Evolutionary conservation across 495 filamentous ascomycete genomes (phyloP).

Genomic region (Xylaria flabelliformis): DNA sequence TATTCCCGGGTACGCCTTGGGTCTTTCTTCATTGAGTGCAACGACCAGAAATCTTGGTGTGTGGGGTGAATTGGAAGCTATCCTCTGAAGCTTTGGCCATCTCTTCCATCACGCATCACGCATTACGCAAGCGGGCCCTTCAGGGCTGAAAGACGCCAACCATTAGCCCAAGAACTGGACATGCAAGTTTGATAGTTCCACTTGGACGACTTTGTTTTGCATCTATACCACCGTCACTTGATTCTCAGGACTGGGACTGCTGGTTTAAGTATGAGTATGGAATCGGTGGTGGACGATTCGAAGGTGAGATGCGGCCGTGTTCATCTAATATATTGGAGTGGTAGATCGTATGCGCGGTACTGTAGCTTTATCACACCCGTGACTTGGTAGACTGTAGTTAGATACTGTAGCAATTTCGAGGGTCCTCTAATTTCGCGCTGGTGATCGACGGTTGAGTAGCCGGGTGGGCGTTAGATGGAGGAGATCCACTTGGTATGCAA

Average conservation of each 20-base stretch:
- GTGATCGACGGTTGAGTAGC: constrained; percentile 28
- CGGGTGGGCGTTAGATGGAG: constrained; percentile 18
- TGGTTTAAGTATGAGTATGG: background rate
- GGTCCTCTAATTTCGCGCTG: constrained; percentile 25
- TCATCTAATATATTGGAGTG: constrained; percentile 3
- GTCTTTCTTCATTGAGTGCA: background rate
- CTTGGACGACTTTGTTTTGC: constrained; percentile 1
- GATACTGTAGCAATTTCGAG: constrained; percentile 23
- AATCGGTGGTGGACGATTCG: background rate
- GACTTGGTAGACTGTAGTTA: background rate
- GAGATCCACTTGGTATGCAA: constrained; percentile 22
- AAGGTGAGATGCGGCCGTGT: constrained; percentile 7
- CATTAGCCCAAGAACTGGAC: constrained; percentile 8
- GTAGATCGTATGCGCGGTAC: constrained; percentile 4
- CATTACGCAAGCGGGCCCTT: constrained; percentile 11
- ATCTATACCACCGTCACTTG: constrained; percentile 1
- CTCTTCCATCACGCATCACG: background rate
- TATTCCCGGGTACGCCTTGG: background rate
- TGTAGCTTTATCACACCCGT: constrained; percentile 21
- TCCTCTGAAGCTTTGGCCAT: constrained; percentile 5
- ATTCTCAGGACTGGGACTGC: background rate
- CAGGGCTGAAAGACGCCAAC: constrained; percentile 18
- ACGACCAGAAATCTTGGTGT: background rate
- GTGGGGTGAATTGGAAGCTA: background rate
- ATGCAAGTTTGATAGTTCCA: constrained; percentile 9